Base-by-base conservation (phyloP, 345 rosid genomes). In the Salix exigua region DNA sequence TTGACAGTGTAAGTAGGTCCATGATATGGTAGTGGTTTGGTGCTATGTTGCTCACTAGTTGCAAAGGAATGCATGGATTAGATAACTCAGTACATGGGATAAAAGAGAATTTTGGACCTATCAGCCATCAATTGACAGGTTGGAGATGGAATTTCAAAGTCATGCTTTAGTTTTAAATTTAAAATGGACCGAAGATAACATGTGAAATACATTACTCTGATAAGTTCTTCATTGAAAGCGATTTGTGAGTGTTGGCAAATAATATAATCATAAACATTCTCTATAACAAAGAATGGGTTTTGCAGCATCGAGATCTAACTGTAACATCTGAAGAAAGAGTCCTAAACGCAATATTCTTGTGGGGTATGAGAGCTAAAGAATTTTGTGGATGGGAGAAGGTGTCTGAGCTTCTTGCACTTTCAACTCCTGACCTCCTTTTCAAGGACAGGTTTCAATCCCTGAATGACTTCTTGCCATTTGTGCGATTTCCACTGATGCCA, bases 241-340 rank as follows among this genome's bases (percentile, higher is more conserved):
- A 64, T 71, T 71, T 44, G n/a, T 73, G 44, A 78, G 58, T 46
- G 40, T 58, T 64, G 75, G 63, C 42, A 37, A 35, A 38, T 26
- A 11, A 35, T 44, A 33, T 6, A 38, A 19, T 69, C 26, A 28
- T 30, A 48, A 46, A 58, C 50, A 73, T 23, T 74, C 75, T 80
- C 80, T 68, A 66, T 68, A 73, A 76, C 67, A 67, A 71, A 65
- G 62, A 23, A 28, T 86, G 71, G 78, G 75, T 77, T 84, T 86
- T 82, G 88, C 97, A 92, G 97, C 97, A 90, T 84, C 91, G 88
- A 73, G 97, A 94, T 82, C 83, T 96, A 76, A 94, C 97, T 2
- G 97, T 94, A 80, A 96, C 95, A 75, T 91, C 97, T 12, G 97
- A 96, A 80, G 99, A 94, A 80, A 90, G 89, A 84, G 88, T 94